Evolutionary conservation across 768 basidiomycete genomes (phyloP).

Genomic region (Lanmaoa pseudosensibilis): DNA sequence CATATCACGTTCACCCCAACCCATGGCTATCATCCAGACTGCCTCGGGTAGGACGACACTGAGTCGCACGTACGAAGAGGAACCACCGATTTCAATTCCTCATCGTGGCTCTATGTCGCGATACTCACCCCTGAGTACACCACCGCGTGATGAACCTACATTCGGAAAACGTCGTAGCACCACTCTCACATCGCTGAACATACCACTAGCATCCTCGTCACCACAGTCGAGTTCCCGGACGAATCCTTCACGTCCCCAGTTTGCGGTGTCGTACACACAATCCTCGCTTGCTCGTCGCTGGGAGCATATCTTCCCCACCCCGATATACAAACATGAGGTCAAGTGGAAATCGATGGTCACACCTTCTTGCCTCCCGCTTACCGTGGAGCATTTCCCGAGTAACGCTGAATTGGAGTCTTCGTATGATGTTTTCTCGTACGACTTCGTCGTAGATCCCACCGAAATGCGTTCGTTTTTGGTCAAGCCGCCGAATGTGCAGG

Average conservation of each 20-base stretch:
- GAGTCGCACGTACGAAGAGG: constrained; percentile 60
- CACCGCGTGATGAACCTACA: constrained; percentile 66
- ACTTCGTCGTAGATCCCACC: constrained; percentile 79
- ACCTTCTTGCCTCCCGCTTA: constrained; percentile 86
- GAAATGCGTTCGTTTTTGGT: constrained; percentile 90
- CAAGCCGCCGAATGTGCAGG: constrained; percentile 52
- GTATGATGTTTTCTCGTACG: constrained; percentile 84
- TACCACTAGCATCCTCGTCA: constrained; percentile 51
- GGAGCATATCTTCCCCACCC: constrained; percentile 81
- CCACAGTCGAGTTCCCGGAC: constrained; percentile 39
- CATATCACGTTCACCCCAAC: constrained; percentile 40
- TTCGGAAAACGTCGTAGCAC: constrained; percentile 55
- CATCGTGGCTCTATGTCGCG: constrained; percentile 50
- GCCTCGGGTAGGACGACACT: constrained; percentile 46
- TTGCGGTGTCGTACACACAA: constrained; percentile 58
- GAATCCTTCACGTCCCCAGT: constrained; percentile 69
- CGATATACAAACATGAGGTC: constrained; percentile 76
- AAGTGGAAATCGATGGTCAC: constrained; percentile 90
- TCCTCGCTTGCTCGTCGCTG: constrained; percentile 82
- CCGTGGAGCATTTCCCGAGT: constrained; percentile 85
- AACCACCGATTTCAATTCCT: constrained; percentile 39
- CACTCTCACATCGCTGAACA: constrained; percentile 36
- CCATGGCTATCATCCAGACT: constrained; percentile 40
- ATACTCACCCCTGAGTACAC: constrained; percentile 65
- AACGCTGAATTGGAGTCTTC: constrained; percentile 69